Evolutionary conservation across 768 basidiomycete species (phyloP).

Genomic region (Russula virescens): DNA sequence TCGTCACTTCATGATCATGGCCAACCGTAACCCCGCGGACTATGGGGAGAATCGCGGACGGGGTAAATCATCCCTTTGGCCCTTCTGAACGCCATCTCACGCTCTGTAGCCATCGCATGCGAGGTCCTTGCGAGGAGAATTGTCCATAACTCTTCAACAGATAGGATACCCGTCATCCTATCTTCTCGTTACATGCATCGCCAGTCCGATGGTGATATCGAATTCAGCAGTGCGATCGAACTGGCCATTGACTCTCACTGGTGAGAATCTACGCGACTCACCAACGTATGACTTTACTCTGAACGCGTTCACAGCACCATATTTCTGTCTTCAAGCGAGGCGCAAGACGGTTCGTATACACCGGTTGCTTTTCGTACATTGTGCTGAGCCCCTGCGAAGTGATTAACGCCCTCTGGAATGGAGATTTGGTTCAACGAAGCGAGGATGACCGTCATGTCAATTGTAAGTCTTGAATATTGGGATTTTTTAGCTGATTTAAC

Average conservation of each 20-base stretch:
- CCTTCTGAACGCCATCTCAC: neutral
- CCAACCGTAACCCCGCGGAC: slow-evolving; percentile 75
- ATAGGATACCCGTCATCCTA: slow-evolving; percentile 65
- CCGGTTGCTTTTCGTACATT: neutral
- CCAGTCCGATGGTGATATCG: slow-evolving; percentile 75
- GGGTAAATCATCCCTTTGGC: slow-evolving; percentile 40
- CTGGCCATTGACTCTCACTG: slow-evolving; percentile 90
- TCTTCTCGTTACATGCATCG: slow-evolving; percentile 67
- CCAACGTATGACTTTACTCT: neutral
- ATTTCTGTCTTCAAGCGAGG: slow-evolving; percentile 80
- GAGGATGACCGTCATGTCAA: slow-evolving; percentile 72
- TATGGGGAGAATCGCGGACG: slow-evolving; percentile 81
- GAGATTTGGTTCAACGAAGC: slow-evolving; percentile 73
- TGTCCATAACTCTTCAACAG: slow-evolving; percentile 60
- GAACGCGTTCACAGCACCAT: slow-evolving; percentile 46
- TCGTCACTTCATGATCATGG: slow-evolving; percentile 77
- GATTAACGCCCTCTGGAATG: slow-evolving; percentile 75
- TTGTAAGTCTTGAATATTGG: slow-evolving; percentile 40
- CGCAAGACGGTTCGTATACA: slow-evolving; percentile 59
- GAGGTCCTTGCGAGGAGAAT: slow-evolving; percentile 80
- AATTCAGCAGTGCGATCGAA: slow-evolving; percentile 74
- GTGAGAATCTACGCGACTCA: slow-evolving; percentile 35
- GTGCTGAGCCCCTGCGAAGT: slow-evolving; percentile 39
- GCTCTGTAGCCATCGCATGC: slow-evolving; percentile 62
- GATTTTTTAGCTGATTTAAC: slow-evolving; percentile 2